Percentiles rank a stretch among this genome's conserved stretches.
Conservation (phyloP, 192 early-diverging fungal genomes). For the Diversispora epigaea region DNA sequence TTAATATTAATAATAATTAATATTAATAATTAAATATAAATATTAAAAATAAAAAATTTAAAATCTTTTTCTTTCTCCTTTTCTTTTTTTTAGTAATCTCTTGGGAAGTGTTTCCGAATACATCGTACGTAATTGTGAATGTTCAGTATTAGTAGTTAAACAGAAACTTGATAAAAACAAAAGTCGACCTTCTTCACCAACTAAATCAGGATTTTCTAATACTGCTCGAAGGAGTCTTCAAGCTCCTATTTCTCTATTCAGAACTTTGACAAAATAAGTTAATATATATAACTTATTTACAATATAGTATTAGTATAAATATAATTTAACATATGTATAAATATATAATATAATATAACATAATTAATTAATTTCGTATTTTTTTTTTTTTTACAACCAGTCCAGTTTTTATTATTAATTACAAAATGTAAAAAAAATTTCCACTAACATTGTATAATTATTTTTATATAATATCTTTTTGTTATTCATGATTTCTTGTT, state of each 20-base stretch:
- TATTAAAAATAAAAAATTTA: neutral
- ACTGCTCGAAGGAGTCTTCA: no score
- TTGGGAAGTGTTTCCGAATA: slow-evolving; percentile 24
- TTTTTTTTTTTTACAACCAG: no score
- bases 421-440: no score
- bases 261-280: slow-evolving; percentile 15
- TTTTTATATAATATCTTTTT: no score
- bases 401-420: no score
- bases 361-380: no score
- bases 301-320: no score
- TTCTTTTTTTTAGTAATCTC: slow-evolving; percentile 1
- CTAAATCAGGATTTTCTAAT: neutral
- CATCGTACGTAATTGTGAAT: neutral
- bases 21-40: neutral
- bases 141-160: slow-evolving; percentile 15
- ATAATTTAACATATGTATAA: no score
- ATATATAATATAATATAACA: no score
- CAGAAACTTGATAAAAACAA: neutral
- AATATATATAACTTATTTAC: neutral
- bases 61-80: no score
- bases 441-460: no score
- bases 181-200: slow-evolving; percentile 7
- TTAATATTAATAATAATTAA: neutral
- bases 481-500: no score
- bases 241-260: neutral